These are phyloP conservation scores for Delphinella strobiligena DNA, from an alignment of 2,329 filamentous ascomycete species.

Conservation along the genomic window DNA sequence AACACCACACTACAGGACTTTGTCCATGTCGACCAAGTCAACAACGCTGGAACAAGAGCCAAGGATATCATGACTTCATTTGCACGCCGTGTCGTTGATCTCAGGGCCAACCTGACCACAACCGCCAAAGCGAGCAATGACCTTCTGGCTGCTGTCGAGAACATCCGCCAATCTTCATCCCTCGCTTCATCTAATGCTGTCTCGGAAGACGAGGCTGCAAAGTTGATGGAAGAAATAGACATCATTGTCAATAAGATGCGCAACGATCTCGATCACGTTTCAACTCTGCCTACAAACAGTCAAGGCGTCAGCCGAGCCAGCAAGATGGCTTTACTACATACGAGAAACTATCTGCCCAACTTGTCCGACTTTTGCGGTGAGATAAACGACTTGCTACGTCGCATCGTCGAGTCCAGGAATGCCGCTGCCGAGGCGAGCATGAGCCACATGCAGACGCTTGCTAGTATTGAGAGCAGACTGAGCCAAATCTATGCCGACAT, in stretches of 20 bases:
- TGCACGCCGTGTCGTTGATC: conserved; percentile 38
- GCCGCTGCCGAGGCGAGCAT: conserved; percentile 52
- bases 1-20: conserved; percentile 60
- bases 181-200: neutral
- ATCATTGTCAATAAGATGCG: conserved; percentile 76
- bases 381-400: conserved; percentile 41
- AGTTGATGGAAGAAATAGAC: conserved; percentile 73
- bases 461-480: conserved; percentile 65
- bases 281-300: conserved; percentile 55
- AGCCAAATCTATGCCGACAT: conserved; percentile 62
- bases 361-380: conserved; percentile 46
- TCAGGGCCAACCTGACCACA: conserved; percentile 29
- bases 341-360: conserved; percentile 49
- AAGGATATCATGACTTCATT: conserved; percentile 52
- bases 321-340: conserved; percentile 52
- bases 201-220: conserved; percentile 54
- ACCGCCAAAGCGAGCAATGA: conserved; percentile 32
- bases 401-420: conserved; percentile 52
- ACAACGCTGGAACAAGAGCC: conserved; percentile 58
- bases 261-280: conserved; percentile 69
- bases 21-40: conserved; percentile 61
- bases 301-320: conserved; percentile 51
- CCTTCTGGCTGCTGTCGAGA: conserved; percentile 30
- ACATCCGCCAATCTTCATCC: conserved; percentile 32
- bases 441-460: conserved; percentile 70